phyloP scores from a whole-genome alignment of 257 asterid species.

The Solanum dulcamara region DNA sequence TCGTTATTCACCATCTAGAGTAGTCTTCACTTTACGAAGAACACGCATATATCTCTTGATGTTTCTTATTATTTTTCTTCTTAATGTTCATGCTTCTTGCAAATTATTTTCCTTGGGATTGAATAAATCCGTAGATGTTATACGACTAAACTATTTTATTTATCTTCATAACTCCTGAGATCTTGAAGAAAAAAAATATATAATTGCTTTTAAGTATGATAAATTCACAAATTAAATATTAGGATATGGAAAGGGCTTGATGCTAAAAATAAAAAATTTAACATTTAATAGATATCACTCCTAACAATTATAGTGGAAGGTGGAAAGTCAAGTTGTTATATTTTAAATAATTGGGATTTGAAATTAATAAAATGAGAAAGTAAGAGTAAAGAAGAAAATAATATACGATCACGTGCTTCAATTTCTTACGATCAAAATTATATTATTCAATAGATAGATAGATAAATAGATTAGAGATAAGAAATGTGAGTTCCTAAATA shows the following conservation, averaged over 20 bases:
- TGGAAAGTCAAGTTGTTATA: not conserved
- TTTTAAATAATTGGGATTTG: not conserved
- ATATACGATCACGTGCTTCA: not conserved
- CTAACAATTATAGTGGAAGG: not conserved
- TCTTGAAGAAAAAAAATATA: not conserved
- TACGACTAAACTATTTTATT: too few relatives aligned
- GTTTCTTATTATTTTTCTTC: not conserved
- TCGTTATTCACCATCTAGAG: not conserved
- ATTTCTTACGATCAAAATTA: not conserved
- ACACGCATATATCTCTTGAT: not conserved
- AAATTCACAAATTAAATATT: too few relatives aligned
- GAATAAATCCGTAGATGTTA: too few relatives aligned
- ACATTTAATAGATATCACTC: not conserved
- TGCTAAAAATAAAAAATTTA: not conserved
- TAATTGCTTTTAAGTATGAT: not conserved
- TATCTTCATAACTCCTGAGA: too few relatives aligned
- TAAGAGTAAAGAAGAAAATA: not conserved
- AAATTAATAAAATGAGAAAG: not conserved
- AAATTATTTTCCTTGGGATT: too few relatives aligned
- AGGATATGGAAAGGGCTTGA: not conserved
- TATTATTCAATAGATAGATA: not conserved
- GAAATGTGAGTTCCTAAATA: not conserved
- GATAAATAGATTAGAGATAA: not conserved
- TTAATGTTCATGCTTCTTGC: too few relatives aligned
- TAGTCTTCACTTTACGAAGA: not conserved